Base-by-base conservation (phyloP, 352 stramenopile species). In the Phytophthora agathidicida region DNA sequence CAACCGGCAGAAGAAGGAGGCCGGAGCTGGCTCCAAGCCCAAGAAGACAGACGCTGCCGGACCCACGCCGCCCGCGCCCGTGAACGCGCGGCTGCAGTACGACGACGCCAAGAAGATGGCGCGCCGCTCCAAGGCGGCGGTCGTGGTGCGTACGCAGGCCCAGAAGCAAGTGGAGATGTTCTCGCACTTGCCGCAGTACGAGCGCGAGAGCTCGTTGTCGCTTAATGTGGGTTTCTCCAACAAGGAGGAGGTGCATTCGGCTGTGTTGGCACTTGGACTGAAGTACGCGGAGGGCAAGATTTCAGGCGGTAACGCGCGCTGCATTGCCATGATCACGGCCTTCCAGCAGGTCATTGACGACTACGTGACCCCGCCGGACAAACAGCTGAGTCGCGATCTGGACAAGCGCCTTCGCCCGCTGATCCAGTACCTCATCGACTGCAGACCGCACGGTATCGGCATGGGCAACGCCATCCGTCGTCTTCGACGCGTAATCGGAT, bases 391-490 rank as follows among this genome's bases (percentile, higher is more conserved):
- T 44, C 89, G 88, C 9, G 89, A 97, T 33, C 55, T 97, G 46
- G 88, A 96, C 65, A 92, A 94, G 65, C 69, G 75, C 68, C 77
- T 98, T 13, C 97, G 97, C 60, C 91, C 92, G 19, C 72, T 94
- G 11, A 98, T 98, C 71, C 87, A 98, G 67, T 98, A 98, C 66
- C 87, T 98, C 48, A 98, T 96, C 39, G 77, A 98, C 63, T 98
- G 94, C 71, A 84, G 95, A 24, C 91, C 92, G 23, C 94, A 98
- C 63, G 93, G 79, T 14, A 94, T 98, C 16, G 95, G 86, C 57
- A 99, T 98, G 96, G 93, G 94, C 19, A 98, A 98, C 64, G 93
- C 96, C 5, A 98, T 98, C 71, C 81, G 81, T 24, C 77, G 79
- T 17, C 53, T 98, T n/a, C 95, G 97, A 60, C 79, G 86, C 14